Percentiles rank a stretch among this genome's conserved stretches.
Evolutionary conservation across 2,329 filamentous ascomycete species (phyloP).

Genomic region (Didymella pinodella): DNA sequence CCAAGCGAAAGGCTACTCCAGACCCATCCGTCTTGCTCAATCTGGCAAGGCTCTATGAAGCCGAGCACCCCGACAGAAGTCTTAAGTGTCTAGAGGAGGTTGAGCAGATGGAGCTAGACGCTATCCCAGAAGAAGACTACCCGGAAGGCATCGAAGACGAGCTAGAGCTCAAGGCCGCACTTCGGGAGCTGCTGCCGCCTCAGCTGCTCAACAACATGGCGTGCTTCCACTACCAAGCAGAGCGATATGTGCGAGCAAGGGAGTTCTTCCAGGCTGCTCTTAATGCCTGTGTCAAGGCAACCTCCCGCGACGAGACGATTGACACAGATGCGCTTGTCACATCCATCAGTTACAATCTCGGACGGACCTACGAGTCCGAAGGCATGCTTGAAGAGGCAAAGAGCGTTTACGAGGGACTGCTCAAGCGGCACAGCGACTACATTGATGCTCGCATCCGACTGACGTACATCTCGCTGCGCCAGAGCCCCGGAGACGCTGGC

Average conservation of each 20-base stretch:
- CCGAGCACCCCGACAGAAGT: conserved; percentile 84
- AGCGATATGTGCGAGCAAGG: conserved; percentile 80
- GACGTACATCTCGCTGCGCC: conserved; percentile 86
- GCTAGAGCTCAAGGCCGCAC: conserved; percentile 62
- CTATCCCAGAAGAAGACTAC: conserved; percentile 74
- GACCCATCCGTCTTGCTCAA: conserved; percentile 92
- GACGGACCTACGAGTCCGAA: conserved; percentile 88
- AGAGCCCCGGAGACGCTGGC: conserved; percentile 82
- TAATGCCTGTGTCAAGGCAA: conserved; percentile 82
- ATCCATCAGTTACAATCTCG: conserved; percentile 96
- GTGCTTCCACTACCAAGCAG: conserved; percentile 90
- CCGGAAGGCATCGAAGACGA: conserved; percentile 61
- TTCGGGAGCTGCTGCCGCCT: conserved; percentile 83
- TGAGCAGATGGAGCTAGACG: conserved; percentile 85
- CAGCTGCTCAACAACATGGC: conserved; percentile 97
- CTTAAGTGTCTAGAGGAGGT: conserved; percentile 91
- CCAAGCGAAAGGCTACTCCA: conserved; percentile 80
- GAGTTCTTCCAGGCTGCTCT: conserved; percentile 93
- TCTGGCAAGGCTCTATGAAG: conserved; percentile 88
- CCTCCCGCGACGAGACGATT: conserved; percentile 74
- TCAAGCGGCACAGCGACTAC: conserved; percentile 88
- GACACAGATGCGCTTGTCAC: conserved; percentile 93
- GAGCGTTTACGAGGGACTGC: conserved; percentile 84
- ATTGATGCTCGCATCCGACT: conserved; percentile 88
- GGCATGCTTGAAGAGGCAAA: conserved; percentile 82